phyloP scores from a whole-genome alignment of 352 stramenopile species.

The Phytopythium aichiense region DNA sequence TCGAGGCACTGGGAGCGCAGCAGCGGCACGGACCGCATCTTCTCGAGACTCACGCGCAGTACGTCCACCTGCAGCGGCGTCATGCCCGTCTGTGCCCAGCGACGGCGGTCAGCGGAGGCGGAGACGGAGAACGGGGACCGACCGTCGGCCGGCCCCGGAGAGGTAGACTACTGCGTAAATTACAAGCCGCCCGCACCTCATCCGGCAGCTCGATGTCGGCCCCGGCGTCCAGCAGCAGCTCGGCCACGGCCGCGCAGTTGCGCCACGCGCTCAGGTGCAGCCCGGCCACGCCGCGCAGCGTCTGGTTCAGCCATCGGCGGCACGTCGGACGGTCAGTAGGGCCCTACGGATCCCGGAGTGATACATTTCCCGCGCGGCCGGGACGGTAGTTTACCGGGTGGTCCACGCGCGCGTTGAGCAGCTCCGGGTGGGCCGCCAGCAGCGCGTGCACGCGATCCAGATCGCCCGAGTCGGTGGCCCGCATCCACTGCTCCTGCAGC shows the following conservation, averaged over 20 bases:
- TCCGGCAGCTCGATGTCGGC: slow-evolving; percentile 32
- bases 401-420: slow-evolving; percentile 19
- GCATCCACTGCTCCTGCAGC: slow-evolving; percentile 15
- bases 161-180: too few relatives aligned
- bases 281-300: slow-evolving; percentile 21
- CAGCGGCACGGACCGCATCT: slow-evolving; percentile 37
- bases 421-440: slow-evolving; percentile 13
- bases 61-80: slow-evolving; percentile 45
- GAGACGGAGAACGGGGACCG: too few relatives aligned
- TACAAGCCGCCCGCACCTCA: slow-evolving; percentile 9
- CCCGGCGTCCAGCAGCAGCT: slow-evolving; percentile 24
- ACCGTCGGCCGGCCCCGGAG: too few relatives aligned
- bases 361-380: too few relatives aligned
- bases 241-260: slow-evolving; percentile 16
- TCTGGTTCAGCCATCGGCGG: slow-evolving; percentile 12
- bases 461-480: slow-evolving; percentile 16
- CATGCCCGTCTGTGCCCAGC: slow-evolving; percentile 31
- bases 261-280: slow-evolving; percentile 35
- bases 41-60: slow-evolving; percentile 35
- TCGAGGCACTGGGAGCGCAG: slow-evolving; percentile 33
- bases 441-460: slow-evolving; percentile 11
- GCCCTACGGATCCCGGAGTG: neutral
- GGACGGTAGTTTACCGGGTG: slow-evolving; percentile 17
- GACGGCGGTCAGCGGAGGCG: too few relatives aligned
- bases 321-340: neutral